These are phyloP conservation scores for Acanthamoeba culbertsoni DNA, from an alignment of 208 protist genomes.

Conservation along the genomic window DNA sequence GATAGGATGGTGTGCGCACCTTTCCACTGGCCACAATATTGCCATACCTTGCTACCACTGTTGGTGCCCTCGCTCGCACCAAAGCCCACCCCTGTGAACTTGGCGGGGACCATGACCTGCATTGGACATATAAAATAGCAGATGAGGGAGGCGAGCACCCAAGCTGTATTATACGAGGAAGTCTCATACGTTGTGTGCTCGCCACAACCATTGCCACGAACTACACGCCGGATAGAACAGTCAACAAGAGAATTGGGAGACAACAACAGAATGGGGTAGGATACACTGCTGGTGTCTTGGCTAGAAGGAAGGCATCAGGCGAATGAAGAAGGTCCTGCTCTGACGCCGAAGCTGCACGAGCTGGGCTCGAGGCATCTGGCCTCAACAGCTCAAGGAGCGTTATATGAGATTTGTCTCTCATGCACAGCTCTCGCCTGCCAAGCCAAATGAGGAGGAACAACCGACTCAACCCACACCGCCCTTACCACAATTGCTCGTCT, in stretches of 20 bases:
- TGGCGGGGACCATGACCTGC: background rate
- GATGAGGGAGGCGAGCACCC: too few species aligned
- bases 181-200: background rate
- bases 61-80: background rate
- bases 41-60: background rate
- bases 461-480: background rate
- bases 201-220: conserved; percentile 4
- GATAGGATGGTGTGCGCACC: background rate
- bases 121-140: background rate
- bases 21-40: background rate
- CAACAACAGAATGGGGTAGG: background rate
- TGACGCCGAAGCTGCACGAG: background rate
- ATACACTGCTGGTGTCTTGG: background rate
- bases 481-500: background rate
- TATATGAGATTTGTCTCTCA: background rate
- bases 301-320: background rate
- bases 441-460: background rate
- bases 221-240: background rate
- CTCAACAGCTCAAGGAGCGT: background rate
- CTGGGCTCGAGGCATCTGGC: background rate
- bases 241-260: background rate
- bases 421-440: background rate
- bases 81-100: background rate
- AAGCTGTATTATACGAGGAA: too few species aligned
- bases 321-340: background rate